Conservation (phyloP, 768 basidiomycete species). For the Krasilnikovozyma curviuscula region DNA sequence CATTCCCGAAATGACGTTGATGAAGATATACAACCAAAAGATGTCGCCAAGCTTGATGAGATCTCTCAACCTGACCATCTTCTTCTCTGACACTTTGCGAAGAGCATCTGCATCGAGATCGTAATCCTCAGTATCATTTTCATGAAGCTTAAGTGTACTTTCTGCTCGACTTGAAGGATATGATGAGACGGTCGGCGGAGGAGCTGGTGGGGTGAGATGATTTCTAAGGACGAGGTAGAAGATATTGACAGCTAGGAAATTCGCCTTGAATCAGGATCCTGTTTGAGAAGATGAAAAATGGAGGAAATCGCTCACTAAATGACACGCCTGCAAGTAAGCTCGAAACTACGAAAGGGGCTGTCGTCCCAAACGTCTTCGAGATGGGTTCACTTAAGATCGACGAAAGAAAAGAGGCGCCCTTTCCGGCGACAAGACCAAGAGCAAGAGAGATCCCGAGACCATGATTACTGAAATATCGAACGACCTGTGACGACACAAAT, state of each 20-base stretch:
- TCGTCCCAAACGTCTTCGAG: slow-evolving; percentile 44
- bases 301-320: background rate
- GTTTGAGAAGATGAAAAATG: background rate
- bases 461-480: slow-evolving; percentile 52
- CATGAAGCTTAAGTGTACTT: slow-evolving; percentile 3
- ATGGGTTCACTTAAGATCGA: slow-evolving; percentile 59
- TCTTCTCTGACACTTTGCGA: slow-evolving; percentile 46
- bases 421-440: slow-evolving; percentile 64
- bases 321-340: slow-evolving; percentile 46
- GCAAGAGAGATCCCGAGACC: slow-evolving; percentile 60
- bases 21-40: slow-evolving; percentile 37
- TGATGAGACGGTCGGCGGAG: slow-evolving; percentile 41
- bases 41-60: slow-evolving; percentile 51
- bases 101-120: slow-evolving; percentile 43
- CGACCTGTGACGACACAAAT: slow-evolving; percentile 25
- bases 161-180: slow-evolving; percentile 36
- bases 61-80: slow-evolving; percentile 40
- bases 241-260: slow-evolving; percentile 45
- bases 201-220: slow-evolving; percentile 44
- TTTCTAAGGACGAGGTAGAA: slow-evolving; percentile 44
- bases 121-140: slow-evolving; percentile 29
- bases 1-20: slow-evolving; percentile 57
- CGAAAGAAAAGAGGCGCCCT: slow-evolving; percentile 54
- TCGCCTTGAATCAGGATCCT: background rate
- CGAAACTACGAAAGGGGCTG: slow-evolving; percentile 55